phyloP scores from a whole-genome alignment of 2,329 filamentous ascomycete genomes.

The Penicillium sp. region DNA sequence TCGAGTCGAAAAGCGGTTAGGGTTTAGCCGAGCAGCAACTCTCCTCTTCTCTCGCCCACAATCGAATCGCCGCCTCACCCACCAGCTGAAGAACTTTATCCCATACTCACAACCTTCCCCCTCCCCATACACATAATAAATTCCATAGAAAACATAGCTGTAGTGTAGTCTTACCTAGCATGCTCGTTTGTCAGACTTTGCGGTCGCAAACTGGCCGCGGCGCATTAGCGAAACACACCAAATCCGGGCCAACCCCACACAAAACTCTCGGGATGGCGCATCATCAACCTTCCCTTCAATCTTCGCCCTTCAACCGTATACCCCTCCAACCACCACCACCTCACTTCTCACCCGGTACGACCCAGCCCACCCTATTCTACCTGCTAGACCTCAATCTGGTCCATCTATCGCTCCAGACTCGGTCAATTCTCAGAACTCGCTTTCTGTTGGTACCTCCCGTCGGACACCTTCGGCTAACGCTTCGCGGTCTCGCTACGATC shows the following conservation, averaged over 20 bases:
- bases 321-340: constrained; percentile 13
- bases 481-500: constrained; percentile 1
- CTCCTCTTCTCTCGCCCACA: constrained; percentile 29
- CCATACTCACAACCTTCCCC: background rate
- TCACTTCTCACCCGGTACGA: constrained; percentile 17
- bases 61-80: constrained; percentile 18
- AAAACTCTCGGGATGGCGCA: constrained; percentile 29
- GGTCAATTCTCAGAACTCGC: background rate
- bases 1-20: constrained; percentile 28
- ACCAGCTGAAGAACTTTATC: background rate
- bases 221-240: constrained; percentile 27
- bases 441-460: background rate
- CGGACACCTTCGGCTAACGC: constrained; percentile 25
- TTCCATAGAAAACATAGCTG: background rate
- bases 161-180: background rate
- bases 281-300: constrained; percentile 23
- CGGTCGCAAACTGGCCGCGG: constrained; percentile 8
- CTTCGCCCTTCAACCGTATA: constrained; percentile 13
- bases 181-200: background rate
- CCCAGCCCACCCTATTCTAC: background rate
- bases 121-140: background rate
- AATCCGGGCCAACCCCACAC: constrained; percentile 31
- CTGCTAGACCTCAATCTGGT: background rate
- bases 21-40: constrained; percentile 44
- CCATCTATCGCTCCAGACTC: background rate